phyloP scores from a whole-genome alignment of 2,329 filamentous ascomycete genomes.

The Penicillium sp. region DNA sequence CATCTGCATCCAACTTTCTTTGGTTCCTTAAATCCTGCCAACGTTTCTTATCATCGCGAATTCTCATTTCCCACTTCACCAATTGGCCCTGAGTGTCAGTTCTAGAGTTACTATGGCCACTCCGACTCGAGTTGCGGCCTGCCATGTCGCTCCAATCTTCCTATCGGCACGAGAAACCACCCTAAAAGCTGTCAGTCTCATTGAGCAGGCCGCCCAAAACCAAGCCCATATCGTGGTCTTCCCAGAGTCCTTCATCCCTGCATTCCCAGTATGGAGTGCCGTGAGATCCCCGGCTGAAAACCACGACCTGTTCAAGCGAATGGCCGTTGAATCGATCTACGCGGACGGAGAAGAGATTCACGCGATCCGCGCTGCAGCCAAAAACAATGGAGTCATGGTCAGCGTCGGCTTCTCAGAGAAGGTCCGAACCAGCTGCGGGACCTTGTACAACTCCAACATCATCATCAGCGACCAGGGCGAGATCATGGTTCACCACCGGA shows the following conservation, averaged over 20 bases:
- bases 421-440: slow-evolving; percentile 44
- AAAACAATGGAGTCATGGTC: slow-evolving; percentile 40
- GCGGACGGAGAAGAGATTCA: slow-evolving; percentile 49
- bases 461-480: slow-evolving; percentile 47
- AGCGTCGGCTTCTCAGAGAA: slow-evolving; percentile 54
- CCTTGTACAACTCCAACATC: slow-evolving; percentile 53
- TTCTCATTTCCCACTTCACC: no score
- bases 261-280: slow-evolving; percentile 54
- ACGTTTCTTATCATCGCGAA: no score
- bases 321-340: slow-evolving; percentile 47
- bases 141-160: slow-evolving; percentile 46
- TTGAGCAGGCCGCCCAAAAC: slow-evolving; percentile 45
- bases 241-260: slow-evolving; percentile 54
- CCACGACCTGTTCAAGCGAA: slow-evolving; percentile 50
- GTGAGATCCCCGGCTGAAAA: slow-evolving; percentile 50
- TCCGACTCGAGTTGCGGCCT: slow-evolving; percentile 11
- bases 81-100: no score
- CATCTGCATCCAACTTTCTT: no score
- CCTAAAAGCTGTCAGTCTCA: slow-evolving; percentile 47
- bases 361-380: slow-evolving; percentile 42
- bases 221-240: slow-evolving; percentile 53
- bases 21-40: no score
- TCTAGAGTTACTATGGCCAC: no score
- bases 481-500: slow-evolving; percentile 53
- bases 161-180: slow-evolving; percentile 49